Conservation (phyloP, 148 eudicot genomes). For the Heliosperma pusillum region DNA sequence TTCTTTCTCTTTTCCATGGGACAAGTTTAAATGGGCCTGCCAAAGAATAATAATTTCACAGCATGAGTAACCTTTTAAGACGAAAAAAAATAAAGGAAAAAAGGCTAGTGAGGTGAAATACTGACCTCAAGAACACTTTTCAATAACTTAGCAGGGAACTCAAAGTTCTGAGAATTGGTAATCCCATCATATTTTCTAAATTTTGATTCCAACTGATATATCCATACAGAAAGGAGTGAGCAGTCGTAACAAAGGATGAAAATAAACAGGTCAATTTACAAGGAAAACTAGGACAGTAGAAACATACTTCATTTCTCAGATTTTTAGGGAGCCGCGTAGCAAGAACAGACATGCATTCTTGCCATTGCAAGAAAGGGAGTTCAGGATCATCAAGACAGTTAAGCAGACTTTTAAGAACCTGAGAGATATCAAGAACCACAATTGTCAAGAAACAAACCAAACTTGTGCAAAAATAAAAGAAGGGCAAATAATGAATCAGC, state of each 20-base stretch:
- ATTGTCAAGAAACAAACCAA: not conserved
- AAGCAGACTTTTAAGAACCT: slow-evolving; percentile 85
- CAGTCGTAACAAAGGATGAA: not conserved
- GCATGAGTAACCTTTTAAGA: slow-evolving; percentile 7
- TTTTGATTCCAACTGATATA: slow-evolving; percentile 73
- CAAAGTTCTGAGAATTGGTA: slow-evolving; percentile 54
- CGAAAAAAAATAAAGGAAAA: not conserved
- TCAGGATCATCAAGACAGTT: slow-evolving; percentile 89
- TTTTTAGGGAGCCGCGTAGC: slow-evolving; percentile 93
- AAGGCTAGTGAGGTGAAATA: slow-evolving; percentile 15
- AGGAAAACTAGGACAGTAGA: not conserved
- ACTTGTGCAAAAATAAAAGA: not conserved
- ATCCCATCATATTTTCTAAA: slow-evolving; percentile 58
- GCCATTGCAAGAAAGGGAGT: slow-evolving; percentile 98
- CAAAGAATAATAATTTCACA: slow-evolving; percentile 11
- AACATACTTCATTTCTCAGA: slow-evolving; percentile 67
- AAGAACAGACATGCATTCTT: slow-evolving; percentile 92
- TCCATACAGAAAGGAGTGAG: slow-evolving; percentile 15
- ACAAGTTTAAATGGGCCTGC: slow-evolving; percentile 71
- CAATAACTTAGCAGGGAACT: slow-evolving; percentile 86
- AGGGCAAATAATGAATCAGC: not conserved
- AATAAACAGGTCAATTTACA: not conserved
- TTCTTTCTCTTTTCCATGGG: slow-evolving; percentile 75
- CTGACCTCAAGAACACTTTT: slow-evolving; percentile 82
- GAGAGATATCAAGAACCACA: slow-evolving; percentile 21